Evolutionary conservation across 2,329 filamentous ascomycete species (phyloP).

Genomic region (Aaosphaeria pasadenensis): DNA sequence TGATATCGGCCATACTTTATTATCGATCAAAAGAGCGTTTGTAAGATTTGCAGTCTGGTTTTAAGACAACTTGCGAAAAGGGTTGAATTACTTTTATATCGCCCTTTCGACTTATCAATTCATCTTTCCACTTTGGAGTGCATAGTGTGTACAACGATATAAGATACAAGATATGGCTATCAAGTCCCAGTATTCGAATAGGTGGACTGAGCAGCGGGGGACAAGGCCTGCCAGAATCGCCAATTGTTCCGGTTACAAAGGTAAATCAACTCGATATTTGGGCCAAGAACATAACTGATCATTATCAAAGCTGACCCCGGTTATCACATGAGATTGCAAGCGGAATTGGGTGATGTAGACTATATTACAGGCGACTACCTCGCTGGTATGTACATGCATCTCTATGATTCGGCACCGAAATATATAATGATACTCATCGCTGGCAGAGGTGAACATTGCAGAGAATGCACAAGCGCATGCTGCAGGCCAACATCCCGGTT

Average conservation of each 20-base stretch:
- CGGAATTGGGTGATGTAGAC: slow-evolving; percentile 35
- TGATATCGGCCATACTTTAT: too few species aligned
- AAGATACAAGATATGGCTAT: too few species aligned
- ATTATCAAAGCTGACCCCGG: slow-evolving; percentile 31
- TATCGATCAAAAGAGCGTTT: too few species aligned
- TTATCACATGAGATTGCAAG: slow-evolving; percentile 36
- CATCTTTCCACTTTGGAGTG: too few species aligned
- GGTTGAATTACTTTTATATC: too few species aligned
- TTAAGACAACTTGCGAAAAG: too few species aligned
- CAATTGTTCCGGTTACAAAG: slow-evolving; percentile 38
- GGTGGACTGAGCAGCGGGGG: slow-evolving; percentile 26
- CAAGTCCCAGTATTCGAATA: slow-evolving; percentile 11
- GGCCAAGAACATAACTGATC: neutral
- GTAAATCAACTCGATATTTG: slow-evolving; percentile 5
- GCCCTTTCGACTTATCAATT: too few species aligned
- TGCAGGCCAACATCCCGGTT: slow-evolving; percentile 42
- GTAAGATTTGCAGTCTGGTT: too few species aligned
- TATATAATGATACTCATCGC: too few species aligned
- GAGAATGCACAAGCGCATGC: slow-evolving; percentile 44
- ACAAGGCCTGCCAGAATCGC: slow-evolving; percentile 35
- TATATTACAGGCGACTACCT: slow-evolving; percentile 44
- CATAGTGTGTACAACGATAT: neutral
- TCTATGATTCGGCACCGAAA: too few species aligned
- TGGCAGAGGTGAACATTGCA: slow-evolving; percentile 44
- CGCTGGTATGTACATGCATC: slow-evolving; percentile 16